Conservation (phyloP, 306 rosid genomes). For the Vachellia collinsii region DNA sequence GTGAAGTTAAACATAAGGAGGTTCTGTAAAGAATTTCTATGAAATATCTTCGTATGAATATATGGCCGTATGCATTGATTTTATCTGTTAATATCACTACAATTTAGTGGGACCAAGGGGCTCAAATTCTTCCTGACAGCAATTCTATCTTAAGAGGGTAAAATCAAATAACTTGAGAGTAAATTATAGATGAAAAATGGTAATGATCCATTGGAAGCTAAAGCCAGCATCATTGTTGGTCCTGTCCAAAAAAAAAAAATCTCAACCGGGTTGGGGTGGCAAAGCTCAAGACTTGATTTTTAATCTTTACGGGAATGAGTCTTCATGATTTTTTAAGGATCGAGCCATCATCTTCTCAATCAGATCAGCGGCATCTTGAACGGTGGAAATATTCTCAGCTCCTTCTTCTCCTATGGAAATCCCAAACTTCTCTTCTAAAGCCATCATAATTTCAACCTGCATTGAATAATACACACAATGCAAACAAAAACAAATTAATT, state of each 20-base stretch:
- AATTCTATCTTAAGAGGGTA: background rate
- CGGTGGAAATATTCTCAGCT: slow-evolving; percentile 70
- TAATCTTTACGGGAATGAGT: background rate
- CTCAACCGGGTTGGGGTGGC: background rate
- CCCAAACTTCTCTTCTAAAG: slow-evolving; percentile 71
- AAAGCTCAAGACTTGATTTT: background rate
- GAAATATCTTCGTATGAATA: too few species aligned
- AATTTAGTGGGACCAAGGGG: background rate
- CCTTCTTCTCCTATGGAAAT: slow-evolving; percentile 68
- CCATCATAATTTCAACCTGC: slow-evolving; percentile 73
- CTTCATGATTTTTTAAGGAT: background rate
- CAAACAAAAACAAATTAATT: background rate
- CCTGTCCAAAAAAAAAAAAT: background rate
- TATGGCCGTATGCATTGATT: too few species aligned
- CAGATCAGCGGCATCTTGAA: slow-evolving; percentile 75
- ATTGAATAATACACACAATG: background rate
- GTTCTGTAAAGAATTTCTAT: background rate
- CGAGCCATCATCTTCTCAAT: slow-evolving; percentile 57
- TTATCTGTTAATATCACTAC: background rate
- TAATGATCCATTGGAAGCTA: background rate
- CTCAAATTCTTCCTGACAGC: background rate
- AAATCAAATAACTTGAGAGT: background rate
- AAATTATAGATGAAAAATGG: background rate
- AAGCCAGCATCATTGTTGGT: background rate
- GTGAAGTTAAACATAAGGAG: background rate